Conservation (phyloP, 2,329 filamentous ascomycete species). For the Penicillium sp. region DNA sequence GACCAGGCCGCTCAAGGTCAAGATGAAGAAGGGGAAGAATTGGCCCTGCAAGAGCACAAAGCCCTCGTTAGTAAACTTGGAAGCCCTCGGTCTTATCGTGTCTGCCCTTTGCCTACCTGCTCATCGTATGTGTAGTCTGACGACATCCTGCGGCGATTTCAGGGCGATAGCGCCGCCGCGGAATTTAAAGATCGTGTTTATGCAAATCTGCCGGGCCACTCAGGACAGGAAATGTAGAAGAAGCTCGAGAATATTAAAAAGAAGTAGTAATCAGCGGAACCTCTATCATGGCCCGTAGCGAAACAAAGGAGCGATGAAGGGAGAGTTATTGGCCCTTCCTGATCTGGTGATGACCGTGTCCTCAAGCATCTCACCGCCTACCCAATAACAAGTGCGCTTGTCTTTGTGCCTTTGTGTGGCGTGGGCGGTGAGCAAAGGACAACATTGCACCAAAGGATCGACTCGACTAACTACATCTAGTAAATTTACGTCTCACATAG, state of each 20-base stretch:
- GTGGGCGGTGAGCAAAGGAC: slow-evolving; percentile 21
- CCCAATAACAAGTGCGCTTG: slow-evolving; percentile 6
- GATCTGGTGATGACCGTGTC: slow-evolving; percentile 42
- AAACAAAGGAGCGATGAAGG: slow-evolving; percentile 26
- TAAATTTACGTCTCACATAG: background rate
- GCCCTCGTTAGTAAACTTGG: background rate
- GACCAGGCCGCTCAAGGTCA: slow-evolving; percentile 83
- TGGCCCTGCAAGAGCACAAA: slow-evolving; percentile 63
- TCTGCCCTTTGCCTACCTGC: slow-evolving; percentile 56
- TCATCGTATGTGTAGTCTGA: slow-evolving; percentile 99
- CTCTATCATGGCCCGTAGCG: slow-evolving; percentile 13
- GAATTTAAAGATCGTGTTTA: slow-evolving; percentile 26
- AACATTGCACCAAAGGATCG: slow-evolving; percentile 7
- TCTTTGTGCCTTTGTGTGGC: slow-evolving; percentile 6
- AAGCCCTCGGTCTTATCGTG: background rate
- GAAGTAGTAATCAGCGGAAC: background rate
- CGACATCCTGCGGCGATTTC: slow-evolving; percentile 57
- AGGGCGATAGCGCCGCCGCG: slow-evolving; percentile 35
- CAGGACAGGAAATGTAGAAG: slow-evolving; percentile 1
- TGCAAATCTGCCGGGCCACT: slow-evolving; percentile 21
- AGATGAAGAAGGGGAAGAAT: slow-evolving; percentile 99
- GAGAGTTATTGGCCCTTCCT: slow-evolving; percentile 25
- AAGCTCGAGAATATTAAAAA: slow-evolving; percentile 1
- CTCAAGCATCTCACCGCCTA: slow-evolving; percentile 35
- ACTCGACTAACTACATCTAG: background rate